Evolutionary conservation across 176 grass and related monocot species (phyloP).

Genomic region (Neostapfia colusana): DNA sequence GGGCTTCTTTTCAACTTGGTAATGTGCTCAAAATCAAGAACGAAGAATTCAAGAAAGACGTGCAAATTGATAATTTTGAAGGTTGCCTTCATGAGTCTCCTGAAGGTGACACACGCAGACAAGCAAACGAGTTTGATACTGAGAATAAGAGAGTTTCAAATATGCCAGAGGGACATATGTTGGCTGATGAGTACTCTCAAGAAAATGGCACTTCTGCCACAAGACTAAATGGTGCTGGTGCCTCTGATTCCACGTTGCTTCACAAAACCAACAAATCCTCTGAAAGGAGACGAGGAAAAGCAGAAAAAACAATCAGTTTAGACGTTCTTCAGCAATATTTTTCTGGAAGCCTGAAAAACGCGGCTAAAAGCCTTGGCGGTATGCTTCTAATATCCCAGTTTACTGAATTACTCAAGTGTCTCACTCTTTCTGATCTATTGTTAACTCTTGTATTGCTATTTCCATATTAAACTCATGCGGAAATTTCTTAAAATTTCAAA

Average conservation of each 20-base stretch:
- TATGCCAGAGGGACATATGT: too few species aligned
- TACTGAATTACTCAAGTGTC: not conserved
- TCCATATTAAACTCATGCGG: not conserved
- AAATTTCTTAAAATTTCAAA: constrained; percentile 8
- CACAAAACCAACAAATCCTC: constrained; percentile 27
- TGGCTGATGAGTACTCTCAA: too few species aligned
- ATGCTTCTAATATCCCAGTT: too few species aligned
- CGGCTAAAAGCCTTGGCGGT: constrained; percentile 70
- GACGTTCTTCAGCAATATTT: constrained; percentile 73
- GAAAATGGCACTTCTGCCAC: too few species aligned
- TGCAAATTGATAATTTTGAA: too few species aligned
- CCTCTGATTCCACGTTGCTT: constrained; percentile 36
- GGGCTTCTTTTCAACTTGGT: constrained; percentile 6
- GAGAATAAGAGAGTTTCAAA: too few species aligned
- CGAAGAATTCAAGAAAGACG: too few species aligned
- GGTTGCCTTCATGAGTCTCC: not conserved
- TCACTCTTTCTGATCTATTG: not conserved
- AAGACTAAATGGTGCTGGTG: too few species aligned
- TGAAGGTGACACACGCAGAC: not conserved
- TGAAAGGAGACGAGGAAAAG: constrained; percentile 59
- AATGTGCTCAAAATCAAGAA: too few species aligned
- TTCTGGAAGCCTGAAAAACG: constrained; percentile 68
- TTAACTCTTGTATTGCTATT: not conserved
- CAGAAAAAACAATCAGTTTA: constrained; percentile 65
- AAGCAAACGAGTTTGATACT: too few species aligned